phyloP scores from a whole-genome alignment of 2,329 filamentous ascomycete genomes.

The Nectriaceae sp. region DNA sequence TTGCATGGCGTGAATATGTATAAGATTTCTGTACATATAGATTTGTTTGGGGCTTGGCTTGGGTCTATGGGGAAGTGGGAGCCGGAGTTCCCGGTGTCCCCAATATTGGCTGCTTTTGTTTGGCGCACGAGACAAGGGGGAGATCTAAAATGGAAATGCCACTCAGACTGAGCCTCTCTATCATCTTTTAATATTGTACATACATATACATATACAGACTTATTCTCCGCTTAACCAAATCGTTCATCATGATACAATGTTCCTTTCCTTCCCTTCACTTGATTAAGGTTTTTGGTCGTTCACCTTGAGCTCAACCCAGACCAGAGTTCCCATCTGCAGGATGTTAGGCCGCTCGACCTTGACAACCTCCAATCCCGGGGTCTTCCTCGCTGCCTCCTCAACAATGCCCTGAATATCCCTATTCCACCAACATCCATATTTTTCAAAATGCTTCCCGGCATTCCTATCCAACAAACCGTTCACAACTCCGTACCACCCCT shows the following conservation, averaged over 20 bases:
- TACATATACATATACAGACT: conserved; percentile 21
- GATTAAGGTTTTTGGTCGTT: conserved; percentile 17
- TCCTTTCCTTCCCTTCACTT: conserved; percentile 1
- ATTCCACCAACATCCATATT: conserved; percentile 71
- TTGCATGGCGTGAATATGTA: conserved; percentile 29
- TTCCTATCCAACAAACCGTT: conserved; percentile 58
- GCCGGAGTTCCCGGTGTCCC: too few species aligned
- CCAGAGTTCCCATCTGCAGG: conserved; percentile 58
- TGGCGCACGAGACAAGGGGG: too few species aligned
- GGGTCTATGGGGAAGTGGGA: conserved; percentile 13
- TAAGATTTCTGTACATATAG: conserved; percentile 35
- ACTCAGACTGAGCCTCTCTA: conserved; percentile 26
- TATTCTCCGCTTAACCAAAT: conserved; percentile 13
- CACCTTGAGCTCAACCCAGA: conserved; percentile 59
- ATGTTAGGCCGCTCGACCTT: conserved; percentile 52
- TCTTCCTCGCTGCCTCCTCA: conserved; percentile 45
- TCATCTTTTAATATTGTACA: conserved; percentile 26
- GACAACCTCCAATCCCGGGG: conserved; percentile 59
- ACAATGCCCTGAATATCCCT: conserved; percentile 60
- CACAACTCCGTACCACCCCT: conserved; percentile 54
- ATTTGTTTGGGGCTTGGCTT: conserved; percentile 26
- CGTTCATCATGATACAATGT: conserved; percentile 11
- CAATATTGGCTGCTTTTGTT: neutral
- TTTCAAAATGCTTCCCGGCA: conserved; percentile 56
- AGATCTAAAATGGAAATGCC: too few species aligned